Percentiles rank a stretch among this genome's conserved stretches.
These are phyloP conservation scores for Fonsecaea monophora DNA, from an alignment of 2,329 filamentous ascomycete species.

Conservation along the genomic window DNA sequence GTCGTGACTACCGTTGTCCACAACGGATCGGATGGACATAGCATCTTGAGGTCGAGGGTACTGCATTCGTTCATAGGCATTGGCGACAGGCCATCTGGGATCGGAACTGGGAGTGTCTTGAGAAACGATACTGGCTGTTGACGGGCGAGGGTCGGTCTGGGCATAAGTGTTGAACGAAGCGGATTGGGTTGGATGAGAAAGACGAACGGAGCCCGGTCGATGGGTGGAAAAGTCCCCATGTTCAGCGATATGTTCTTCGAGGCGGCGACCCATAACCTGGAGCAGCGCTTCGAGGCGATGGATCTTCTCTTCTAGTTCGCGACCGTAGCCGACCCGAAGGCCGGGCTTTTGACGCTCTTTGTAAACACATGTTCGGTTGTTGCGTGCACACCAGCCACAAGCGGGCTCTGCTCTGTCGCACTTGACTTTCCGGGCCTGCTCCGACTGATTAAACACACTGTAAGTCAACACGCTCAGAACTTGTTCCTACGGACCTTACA, in stretches of 20 bases:
- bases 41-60: conserved; percentile 36
- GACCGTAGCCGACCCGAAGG: conserved; percentile 65
- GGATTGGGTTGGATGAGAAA: conserved; percentile 21
- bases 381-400: conserved; percentile 74
- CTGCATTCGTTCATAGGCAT: conserved; percentile 37
- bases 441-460: neutral
- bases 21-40: conserved; percentile 36
- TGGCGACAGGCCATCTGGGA: conserved; percentile 26
- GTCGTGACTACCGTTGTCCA: conserved; percentile 29
- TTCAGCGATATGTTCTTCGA: conserved; percentile 39
- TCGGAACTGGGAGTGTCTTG: conserved; percentile 36
- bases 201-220: conserved; percentile 25
- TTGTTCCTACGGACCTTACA: conserved; percentile 46
- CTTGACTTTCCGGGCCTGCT: conserved; percentile 43
- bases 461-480: neutral
- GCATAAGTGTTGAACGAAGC: conserved; percentile 22
- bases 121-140: conserved; percentile 31
- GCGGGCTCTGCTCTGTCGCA: conserved; percentile 62
- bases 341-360: conserved; percentile 75
- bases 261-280: conserved; percentile 36
- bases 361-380: conserved; percentile 71
- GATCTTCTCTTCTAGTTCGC: conserved; percentile 65
- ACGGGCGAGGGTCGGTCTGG: conserved; percentile 33
- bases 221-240: conserved; percentile 32
- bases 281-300: conserved; percentile 58